phyloP scores from a whole-genome alignment of 441 rosid species.

The Mallotus japonicus region DNA sequence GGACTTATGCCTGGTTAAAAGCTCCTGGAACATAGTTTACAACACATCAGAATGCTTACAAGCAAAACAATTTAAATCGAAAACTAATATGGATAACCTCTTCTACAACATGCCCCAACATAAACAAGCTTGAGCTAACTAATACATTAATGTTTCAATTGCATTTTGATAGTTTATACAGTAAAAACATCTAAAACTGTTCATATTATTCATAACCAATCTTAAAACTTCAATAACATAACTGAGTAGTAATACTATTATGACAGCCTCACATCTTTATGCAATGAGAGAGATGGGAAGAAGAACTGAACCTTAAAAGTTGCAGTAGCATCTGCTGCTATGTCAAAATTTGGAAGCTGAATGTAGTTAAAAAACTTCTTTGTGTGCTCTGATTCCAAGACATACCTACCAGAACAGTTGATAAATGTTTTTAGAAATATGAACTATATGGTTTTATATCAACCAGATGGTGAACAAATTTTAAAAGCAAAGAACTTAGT shows the following conservation, averaged over 20 bases:
- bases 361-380: conserved; percentile 84
- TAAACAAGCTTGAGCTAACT: neutral
- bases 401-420: conserved; percentile 45
- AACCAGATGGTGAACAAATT: neutral
- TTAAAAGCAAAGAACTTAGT: neutral
- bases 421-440: neutral
- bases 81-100: neutral
- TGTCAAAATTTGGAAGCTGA: conserved; percentile 91
- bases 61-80: neutral
- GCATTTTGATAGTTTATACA: neutral
- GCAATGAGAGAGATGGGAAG: neutral
- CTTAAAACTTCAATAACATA: neutral
- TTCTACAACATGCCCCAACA: neutral
- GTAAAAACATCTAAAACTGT: neutral
- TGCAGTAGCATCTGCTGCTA: conserved; percentile 98
- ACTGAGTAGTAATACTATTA: neutral
- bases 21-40: conserved; percentile 52
- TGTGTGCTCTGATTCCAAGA: conserved; percentile 75
- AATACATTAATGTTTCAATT: neutral
- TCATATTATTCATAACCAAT: neutral
- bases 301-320: conserved; percentile 75
- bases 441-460: conserved; percentile 8
- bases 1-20: conserved; percentile 91
- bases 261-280: neutral
- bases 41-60: no score